A percentile compares a stretch with the other conserved stretches of the same genome.
phyloP scores from a whole-genome alignment of 768 basidiomycete species.

The Panus rudis region DNA sequence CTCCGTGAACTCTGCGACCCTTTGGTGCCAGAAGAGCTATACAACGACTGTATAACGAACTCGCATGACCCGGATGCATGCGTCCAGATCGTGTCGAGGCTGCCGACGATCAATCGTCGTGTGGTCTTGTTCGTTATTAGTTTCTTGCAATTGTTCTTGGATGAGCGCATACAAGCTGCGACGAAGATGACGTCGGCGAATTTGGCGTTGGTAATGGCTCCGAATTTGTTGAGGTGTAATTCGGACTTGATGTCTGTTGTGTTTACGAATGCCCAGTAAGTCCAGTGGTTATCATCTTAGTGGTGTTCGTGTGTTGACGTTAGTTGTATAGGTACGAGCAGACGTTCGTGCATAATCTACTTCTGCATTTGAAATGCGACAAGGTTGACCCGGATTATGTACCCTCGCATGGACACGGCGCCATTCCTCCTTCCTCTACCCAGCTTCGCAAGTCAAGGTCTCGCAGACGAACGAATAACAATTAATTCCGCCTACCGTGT shows the following conservation, averaged over 20 bases:
- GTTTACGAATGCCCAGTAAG: slow-evolving; percentile 88
- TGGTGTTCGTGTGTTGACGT: slow-evolving; percentile 2
- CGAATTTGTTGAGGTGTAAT: slow-evolving; percentile 80
- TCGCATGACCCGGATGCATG: slow-evolving; percentile 63
- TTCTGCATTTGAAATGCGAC: slow-evolving; percentile 70
- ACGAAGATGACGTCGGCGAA: slow-evolving; percentile 92
- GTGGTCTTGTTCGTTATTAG: slow-evolving; percentile 86
- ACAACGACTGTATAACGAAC: slow-evolving; percentile 79
- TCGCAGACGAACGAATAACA: slow-evolving; percentile 35
- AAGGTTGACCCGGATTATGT: slow-evolving; percentile 72
- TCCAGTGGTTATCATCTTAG: slow-evolving; percentile 11
- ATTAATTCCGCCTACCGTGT: background rate
- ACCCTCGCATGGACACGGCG: slow-evolving; percentile 74
- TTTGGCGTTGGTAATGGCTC: slow-evolving; percentile 86
- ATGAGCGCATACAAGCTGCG: slow-evolving; percentile 58
- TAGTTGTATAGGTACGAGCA: slow-evolving; percentile 64
- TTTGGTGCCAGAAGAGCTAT: slow-evolving; percentile 85
- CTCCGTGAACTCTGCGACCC: slow-evolving; percentile 87
- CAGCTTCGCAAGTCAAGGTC: slow-evolving; percentile 47
- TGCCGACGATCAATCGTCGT: slow-evolving; percentile 82
- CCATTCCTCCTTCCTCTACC: slow-evolving; percentile 39
- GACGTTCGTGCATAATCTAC: slow-evolving; percentile 77
- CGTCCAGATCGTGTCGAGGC: slow-evolving; percentile 63
- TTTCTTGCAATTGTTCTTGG: slow-evolving; percentile 85
- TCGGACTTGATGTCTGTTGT: slow-evolving; percentile 86